A percentile compares a stretch with the other conserved stretches of the same genome.
Conservation (phyloP, 345 rosid genomes). For the Rubroshorea leprosula region DNA sequence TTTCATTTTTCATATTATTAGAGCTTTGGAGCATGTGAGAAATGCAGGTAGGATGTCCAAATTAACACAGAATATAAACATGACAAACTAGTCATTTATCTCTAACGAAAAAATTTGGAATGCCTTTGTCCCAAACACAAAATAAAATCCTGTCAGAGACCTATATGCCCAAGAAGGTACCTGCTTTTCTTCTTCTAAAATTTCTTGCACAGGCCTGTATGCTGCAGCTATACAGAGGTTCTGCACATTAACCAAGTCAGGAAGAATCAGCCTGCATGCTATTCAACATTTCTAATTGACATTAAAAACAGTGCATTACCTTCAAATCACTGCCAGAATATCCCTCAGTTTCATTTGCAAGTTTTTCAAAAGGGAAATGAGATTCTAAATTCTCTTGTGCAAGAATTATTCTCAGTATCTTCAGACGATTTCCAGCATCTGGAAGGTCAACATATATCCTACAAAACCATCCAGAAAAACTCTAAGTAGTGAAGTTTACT, state of each 20-base stretch:
- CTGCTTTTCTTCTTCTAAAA: constrained; percentile 73
- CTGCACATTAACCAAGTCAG: constrained; percentile 32
- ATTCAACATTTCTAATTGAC: constrained; percentile 8
- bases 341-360: constrained; percentile 86
- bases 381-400: constrained; percentile 57
- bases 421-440: constrained; percentile 81
- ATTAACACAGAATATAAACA: too few relatives aligned
- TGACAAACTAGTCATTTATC: too few relatives aligned
- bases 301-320: constrained; percentile 35
- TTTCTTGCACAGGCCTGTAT: constrained; percentile 94
- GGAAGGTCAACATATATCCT: constrained; percentile 97
- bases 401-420: constrained; percentile 77
- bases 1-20: neutral
- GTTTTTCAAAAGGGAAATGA: constrained; percentile 53
- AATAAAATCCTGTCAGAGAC: too few relatives aligned
- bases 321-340: constrained; percentile 98
- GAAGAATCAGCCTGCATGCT: constrained; percentile 3
- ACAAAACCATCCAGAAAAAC: constrained; percentile 16
- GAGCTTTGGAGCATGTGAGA: neutral
- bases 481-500: constrained; percentile 10
- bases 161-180: constrained; percentile 23
- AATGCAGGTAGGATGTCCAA: neutral
- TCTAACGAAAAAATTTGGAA: too few relatives aligned
- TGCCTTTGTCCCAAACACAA: too few relatives aligned
- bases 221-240: constrained; percentile 97